Base-by-base conservation (phyloP, 129 eudicot genomes). In the Pittosporum tobira region DNA sequence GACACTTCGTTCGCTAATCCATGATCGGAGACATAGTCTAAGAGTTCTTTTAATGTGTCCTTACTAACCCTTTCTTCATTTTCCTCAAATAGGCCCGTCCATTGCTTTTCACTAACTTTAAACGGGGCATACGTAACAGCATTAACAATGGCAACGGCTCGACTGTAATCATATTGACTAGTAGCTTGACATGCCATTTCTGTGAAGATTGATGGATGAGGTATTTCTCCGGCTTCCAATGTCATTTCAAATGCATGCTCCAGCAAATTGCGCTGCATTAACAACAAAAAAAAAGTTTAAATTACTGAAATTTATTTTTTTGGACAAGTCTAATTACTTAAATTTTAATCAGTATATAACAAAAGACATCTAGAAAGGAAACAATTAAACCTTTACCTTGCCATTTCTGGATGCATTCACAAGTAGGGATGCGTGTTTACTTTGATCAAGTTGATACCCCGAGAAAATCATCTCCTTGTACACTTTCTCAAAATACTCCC, bases 401-500 rank as follows among this genome's bases (percentile, higher is more conserved):
- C 98, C 98, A 50, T 95, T 88, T 66, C 77, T 64, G 37, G 98
- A 83, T 54, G 98, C 94, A 78, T 83, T 80, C 59, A 91, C 87
- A 48, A 91, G 81, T 57, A 91, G 74, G 52, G 45, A 65, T 24
- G 85, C 77, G 30, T 80, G 75, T 63, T 67, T 80, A 51, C 67
- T 71, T 63, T 79, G 89, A 81, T 83, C 85, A 57, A 91, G 73
- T 49, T 63, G 94, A 84, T 86, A 59, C 53, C 98, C 96, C 4
- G 72, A 76, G 42, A 78, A 79, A 18, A 71, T 66, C 98, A 91
- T 91, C 71, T 91, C 94, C 51, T 86, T 86, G 71, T 91, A 91
- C 15, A 91, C 83, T 59, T 78, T 74, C 67, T 91, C 98, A 51
- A 91, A 91, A 62, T 86, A 91, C 57, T 91, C 98, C 98, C 98